A percentile compares a stretch with the other conserved stretches of the same genome.
phyloP scores from a whole-genome alignment of 2,329 filamentous ascomycete species.

The Hortaea sp. region DNA sequence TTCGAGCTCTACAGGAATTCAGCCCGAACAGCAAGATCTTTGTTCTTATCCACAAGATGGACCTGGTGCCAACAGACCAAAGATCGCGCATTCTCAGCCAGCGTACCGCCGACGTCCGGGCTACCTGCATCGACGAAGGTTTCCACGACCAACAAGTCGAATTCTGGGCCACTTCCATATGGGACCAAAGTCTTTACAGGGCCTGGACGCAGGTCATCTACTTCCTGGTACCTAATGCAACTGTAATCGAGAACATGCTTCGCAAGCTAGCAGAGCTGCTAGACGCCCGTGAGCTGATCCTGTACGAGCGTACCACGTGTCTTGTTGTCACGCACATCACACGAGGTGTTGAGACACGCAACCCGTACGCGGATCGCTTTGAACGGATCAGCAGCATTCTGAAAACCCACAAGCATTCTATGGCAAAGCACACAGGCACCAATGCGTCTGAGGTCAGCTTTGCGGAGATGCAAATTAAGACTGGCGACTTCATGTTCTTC shows the following conservation, averaged over 20 bases:
- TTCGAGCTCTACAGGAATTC: constrained; percentile 78
- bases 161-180: constrained; percentile 92
- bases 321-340: constrained; percentile 91
- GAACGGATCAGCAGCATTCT: constrained; percentile 95
- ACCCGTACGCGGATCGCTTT: constrained; percentile 86
- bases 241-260: constrained; percentile 78
- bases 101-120: constrained; percentile 64
- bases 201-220: constrained; percentile 98
- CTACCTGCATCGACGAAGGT: constrained; percentile 52
- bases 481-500: constrained; percentile 78
- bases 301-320: constrained; percentile 94
- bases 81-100: constrained; percentile 78
- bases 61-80: constrained; percentile 69
- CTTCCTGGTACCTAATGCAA: constrained; percentile 88
- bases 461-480: constrained; percentile 70
- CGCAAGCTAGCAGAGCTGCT: constrained; percentile 73
- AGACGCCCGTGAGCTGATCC: constrained; percentile 82
- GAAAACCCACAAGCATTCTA: constrained; percentile 90
- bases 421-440: constrained; percentile 63
- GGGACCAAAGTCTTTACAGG: constrained; percentile 97
- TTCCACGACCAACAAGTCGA: constrained; percentile 55
- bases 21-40: constrained; percentile 76
- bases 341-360: constrained; percentile 57
- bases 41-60: constrained; percentile 97
- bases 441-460: constrained; percentile 77